Evolutionary conservation across 2,329 filamentous ascomycete species (phyloP).

Genomic region (Ophiostoma angusticollis): DNA sequence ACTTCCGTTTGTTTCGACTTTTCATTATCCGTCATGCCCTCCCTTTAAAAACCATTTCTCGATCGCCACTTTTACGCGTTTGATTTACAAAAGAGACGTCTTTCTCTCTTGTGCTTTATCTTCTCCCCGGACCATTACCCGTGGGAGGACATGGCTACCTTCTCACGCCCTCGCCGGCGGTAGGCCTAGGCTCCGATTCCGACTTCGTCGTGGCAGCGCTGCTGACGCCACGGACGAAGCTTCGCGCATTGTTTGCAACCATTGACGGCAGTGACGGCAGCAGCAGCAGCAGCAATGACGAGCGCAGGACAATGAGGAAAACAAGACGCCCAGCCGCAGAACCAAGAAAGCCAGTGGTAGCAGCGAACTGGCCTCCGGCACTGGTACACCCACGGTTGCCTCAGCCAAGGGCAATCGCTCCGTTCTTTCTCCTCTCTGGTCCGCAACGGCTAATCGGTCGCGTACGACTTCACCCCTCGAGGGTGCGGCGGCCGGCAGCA

Average conservation of each 20-base stretch:
- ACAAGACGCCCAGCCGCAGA: slow-evolving; percentile 2
- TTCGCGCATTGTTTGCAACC: slow-evolving; percentile 30
- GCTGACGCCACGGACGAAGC: slow-evolving; percentile 41
- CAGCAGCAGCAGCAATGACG: slow-evolving; percentile 6
- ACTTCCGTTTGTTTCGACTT: too few species aligned
- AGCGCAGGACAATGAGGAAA: slow-evolving; percentile 6
- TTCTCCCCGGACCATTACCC: too few species aligned
- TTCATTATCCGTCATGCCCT: too few species aligned
- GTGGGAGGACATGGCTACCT: slow-evolving; percentile 12
- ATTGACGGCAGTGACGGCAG: slow-evolving; percentile 10
- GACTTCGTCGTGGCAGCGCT: slow-evolving; percentile 31
- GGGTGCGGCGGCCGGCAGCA: slow-evolving; percentile 4
- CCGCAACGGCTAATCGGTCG: neutral
- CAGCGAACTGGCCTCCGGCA: too few species aligned
- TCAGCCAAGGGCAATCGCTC: neutral
- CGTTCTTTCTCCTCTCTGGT: slow-evolving; percentile 6
- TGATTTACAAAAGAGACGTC: too few species aligned
- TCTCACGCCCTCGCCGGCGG: slow-evolving; percentile 20
- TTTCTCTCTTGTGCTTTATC: too few species aligned
- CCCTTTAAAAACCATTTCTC: too few species aligned
- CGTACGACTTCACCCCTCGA: neutral
- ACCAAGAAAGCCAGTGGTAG: too few species aligned
- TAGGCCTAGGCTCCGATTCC: slow-evolving; percentile 30
- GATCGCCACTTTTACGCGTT: too few species aligned
- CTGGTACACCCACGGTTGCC: slow-evolving; percentile 3